A percentile compares a stretch with the other conserved stretches of the same genome.
phyloP scores from a whole-genome alignment of 2,329 filamentous ascomycete genomes.

The Amauroascus verrucosus region DNA sequence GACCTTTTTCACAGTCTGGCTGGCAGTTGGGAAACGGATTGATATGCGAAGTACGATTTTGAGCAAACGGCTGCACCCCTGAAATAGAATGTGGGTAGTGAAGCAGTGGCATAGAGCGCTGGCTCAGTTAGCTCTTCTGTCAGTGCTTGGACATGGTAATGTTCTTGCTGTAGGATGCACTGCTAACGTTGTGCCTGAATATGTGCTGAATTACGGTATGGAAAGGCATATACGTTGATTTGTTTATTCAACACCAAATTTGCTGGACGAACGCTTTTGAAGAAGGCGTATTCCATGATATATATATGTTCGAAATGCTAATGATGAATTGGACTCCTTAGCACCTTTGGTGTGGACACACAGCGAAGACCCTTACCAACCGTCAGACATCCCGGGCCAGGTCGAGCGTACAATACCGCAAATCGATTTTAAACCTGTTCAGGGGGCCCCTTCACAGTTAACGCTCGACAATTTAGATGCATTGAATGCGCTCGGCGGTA shows the following conservation, averaged over 20 bases:
- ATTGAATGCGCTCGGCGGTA: slow-evolving; percentile 39
- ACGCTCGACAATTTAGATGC: slow-evolving; percentile 41
- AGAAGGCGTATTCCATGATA: neutral
- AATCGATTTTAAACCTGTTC: slow-evolving; percentile 34
- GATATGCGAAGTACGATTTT: neutral
- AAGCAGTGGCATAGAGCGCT: neutral
- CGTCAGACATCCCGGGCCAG: slow-evolving; percentile 41
- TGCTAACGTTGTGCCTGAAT: slow-evolving; percentile 29
- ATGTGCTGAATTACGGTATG: slow-evolving; percentile 39
- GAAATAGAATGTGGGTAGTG: neutral
- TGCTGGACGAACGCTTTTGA: neutral
- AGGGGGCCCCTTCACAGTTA: slow-evolving; percentile 31
- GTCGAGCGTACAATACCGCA: slow-evolving; percentile 39
- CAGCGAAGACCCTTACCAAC: slow-evolving; percentile 40
- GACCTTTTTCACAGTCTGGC: neutral
- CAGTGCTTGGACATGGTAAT: neutral
- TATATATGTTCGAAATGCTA: neutral
- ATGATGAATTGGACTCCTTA: slow-evolving; percentile 18
- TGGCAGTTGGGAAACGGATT: too few relatives aligned
- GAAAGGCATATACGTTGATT: neutral
- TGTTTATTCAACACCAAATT: too few relatives aligned
- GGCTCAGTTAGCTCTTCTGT: neutral
- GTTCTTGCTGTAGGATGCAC: neutral
- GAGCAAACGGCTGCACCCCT: neutral
- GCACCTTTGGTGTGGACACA: slow-evolving; percentile 45